Evolutionary conservation across 1,139 yeast species (phyloP).

Genomic region (Saccharomyces hybrid): DNA sequence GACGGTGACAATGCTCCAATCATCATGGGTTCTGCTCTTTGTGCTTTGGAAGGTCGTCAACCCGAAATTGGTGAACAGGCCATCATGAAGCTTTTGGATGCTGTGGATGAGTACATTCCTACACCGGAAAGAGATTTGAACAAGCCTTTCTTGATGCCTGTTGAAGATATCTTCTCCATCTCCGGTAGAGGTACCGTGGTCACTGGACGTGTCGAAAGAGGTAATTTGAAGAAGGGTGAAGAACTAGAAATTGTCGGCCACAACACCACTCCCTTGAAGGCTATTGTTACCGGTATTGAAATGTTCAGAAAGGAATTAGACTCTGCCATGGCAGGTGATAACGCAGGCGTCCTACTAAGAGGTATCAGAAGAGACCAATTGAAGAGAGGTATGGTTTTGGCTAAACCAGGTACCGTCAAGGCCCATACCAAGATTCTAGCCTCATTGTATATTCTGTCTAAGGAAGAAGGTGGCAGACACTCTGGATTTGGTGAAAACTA

Average conservation of each 20-base stretch:
- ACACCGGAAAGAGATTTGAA: constrained; percentile 95
- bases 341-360: constrained; percentile 94
- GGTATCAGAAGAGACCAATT: constrained; percentile 98
- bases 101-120: constrained; percentile 92
- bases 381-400: constrained; percentile 94
- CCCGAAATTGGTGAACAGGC: constrained; percentile 92
- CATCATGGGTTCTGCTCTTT: constrained; percentile 96
- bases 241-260: constrained; percentile 95
- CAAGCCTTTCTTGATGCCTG: constrained; percentile 93
- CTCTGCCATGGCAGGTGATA: constrained; percentile 97
- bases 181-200: constrained; percentile 99
- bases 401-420: constrained; percentile 86
- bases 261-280: constrained; percentile 79
- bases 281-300: constrained; percentile 96
- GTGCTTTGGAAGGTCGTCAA: constrained; percentile 81
- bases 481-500: constrained; percentile 94
- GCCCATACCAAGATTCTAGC: constrained; percentile 93
- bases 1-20: constrained; percentile 99
- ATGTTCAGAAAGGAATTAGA: constrained; percentile 98
- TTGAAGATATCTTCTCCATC: constrained; percentile 94
- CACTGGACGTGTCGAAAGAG: constrained; percentile 98
- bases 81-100: constrained; percentile 74
- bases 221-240: constrained; percentile 94
- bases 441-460: constrained; percentile 82
- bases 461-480: constrained; percentile 99